Evolutionary conservation across 768 basidiomycete genomes (phyloP).

Genomic region (Naematelia aurantialba): DNA sequence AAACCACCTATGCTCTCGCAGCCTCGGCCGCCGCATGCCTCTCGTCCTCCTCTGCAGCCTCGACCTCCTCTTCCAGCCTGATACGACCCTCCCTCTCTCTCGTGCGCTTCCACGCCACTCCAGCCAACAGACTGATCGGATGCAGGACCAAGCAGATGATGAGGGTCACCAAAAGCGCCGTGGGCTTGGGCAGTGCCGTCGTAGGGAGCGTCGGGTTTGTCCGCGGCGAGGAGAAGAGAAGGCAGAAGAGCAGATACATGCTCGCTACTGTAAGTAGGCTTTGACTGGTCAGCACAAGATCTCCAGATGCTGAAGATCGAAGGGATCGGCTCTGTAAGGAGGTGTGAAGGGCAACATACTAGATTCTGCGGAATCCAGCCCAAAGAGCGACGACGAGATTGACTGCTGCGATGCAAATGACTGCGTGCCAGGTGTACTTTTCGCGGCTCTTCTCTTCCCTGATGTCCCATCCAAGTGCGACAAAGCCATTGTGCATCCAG

Average conservation of each 20-base stretch:
- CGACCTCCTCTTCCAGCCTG: conserved; percentile 50
- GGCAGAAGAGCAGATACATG: conserved; percentile 41
- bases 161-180: conserved; percentile 48
- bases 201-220: conserved; percentile 40
- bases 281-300: background rate
- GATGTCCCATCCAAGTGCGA: conserved; percentile 67
- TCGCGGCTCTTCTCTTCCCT: conserved; percentile 52
- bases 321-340: conserved; percentile 58
- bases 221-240: conserved; percentile 46
- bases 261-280: conserved; percentile 29
- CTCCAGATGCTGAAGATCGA: conserved; percentile 38
- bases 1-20: background rate
- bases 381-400: conserved; percentile 55
- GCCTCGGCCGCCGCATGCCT: conserved; percentile 22
- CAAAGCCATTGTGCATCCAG: conserved; percentile 59
- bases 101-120: conserved; percentile 47
- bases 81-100: conserved; percentile 49
- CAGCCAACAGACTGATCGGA: conserved; percentile 48
- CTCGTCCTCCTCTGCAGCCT: conserved; percentile 38
- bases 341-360: conserved; percentile 54
- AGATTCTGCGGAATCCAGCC: conserved; percentile 35
- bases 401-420: conserved; percentile 63
- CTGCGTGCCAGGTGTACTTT: conserved; percentile 68
- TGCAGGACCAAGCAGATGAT: conserved; percentile 51
- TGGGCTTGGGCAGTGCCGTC: conserved; percentile 47